Conservation (phyloP, 495 filamentous ascomycete species). For the Hypoxylon perforatum region DNA sequence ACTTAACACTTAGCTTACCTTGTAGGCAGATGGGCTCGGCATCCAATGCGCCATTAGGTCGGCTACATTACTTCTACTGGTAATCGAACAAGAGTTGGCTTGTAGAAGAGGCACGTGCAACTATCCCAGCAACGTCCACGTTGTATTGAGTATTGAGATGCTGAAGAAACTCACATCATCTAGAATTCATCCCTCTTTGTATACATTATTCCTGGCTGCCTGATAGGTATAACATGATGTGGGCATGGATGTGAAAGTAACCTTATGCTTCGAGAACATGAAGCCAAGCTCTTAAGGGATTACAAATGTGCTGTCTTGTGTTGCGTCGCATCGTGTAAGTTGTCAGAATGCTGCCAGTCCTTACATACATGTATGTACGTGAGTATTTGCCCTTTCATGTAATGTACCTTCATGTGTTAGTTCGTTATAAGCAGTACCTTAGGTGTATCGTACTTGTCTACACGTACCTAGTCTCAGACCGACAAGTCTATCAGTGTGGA, state of each 20-base stretch:
- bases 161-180: too few species aligned
- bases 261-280: neutral
- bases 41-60: too few species aligned
- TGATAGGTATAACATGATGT: neutral
- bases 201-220: too few species aligned
- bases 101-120: neutral
- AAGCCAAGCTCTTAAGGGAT: slow-evolving; percentile 5
- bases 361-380: neutral
- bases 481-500: too few species aligned
- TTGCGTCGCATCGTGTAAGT: slow-evolving; percentile 22
- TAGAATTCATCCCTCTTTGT: too few species aligned
- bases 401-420: neutral
- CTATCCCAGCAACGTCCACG: too few species aligned
- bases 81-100: neutral
- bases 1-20: too few species aligned
- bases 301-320: slow-evolving; percentile 39
- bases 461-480: too few species aligned
- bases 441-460: too few species aligned
- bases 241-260: neutral
- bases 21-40: too few species aligned
- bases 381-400: neutral
- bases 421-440: neutral
- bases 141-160: too few species aligned
- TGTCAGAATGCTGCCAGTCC: slow-evolving; percentile 1
- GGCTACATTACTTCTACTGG: neutral